A percentile compares a stretch with the other conserved stretches of the same genome.
Evolutionary conservation across 2,329 filamentous ascomycete genomes (phyloP).

Genomic region (Scedosporium apiospermum): DNA sequence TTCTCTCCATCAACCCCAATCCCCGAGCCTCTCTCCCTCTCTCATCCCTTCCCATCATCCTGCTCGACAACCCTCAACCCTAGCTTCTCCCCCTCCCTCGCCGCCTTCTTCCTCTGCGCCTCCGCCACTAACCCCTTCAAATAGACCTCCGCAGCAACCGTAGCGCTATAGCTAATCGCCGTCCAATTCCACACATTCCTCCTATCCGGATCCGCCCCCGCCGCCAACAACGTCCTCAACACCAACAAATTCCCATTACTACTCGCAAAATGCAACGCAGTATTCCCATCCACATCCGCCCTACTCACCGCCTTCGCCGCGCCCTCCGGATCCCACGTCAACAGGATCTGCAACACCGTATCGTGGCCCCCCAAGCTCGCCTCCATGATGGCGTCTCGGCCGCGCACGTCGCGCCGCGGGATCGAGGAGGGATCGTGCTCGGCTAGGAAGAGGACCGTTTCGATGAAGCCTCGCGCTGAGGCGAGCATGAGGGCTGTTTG

Average conservation of each 20-base stretch:
- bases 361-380: constrained; percentile 52
- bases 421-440: constrained; percentile 54
- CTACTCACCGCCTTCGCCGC: constrained; percentile 42
- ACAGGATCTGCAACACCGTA: constrained; percentile 53
- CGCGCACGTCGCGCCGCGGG: constrained; percentile 53
- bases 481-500: constrained; percentile 80
- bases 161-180: constrained; percentile 72
- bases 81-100: constrained; percentile 28
- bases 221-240: constrained; percentile 65
- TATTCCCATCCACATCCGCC: constrained; percentile 68
- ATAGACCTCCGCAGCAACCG: constrained; percentile 76
- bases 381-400: constrained; percentile 64
- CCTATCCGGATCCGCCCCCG: constrained; percentile 64
- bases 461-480: constrained; percentile 57
- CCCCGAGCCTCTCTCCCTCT: not conserved
- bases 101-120: constrained; percentile 42
- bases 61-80: constrained; percentile 31
- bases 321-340: constrained; percentile 51
- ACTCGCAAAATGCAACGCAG: constrained; percentile 76
- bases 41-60: not conserved
- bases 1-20: not conserved
- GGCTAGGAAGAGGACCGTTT: constrained; percentile 64
- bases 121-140: constrained; percentile 70
- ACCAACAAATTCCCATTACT: constrained; percentile 73
- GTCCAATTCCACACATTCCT: constrained; percentile 74